Conservation (phyloP, 208 protist genomes). For the Trypanosoma vivax region DNA sequence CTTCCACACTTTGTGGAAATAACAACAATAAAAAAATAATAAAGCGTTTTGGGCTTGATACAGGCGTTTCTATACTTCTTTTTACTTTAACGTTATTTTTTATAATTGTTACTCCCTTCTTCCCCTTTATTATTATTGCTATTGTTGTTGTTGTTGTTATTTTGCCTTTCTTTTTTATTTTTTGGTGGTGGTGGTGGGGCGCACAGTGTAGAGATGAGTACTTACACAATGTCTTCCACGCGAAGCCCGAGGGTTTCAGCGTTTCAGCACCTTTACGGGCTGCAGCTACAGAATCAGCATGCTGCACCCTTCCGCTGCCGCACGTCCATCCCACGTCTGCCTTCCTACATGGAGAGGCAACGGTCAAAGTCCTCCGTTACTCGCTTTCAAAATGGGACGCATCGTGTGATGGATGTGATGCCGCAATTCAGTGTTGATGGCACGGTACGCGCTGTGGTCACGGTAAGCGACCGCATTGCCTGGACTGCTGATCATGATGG, state of each 20-base stretch:
- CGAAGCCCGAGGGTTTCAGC: background rate
- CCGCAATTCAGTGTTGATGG: constrained; percentile 48
- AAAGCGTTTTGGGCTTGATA: no score
- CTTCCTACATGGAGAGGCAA: background rate
- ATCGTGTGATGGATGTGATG: constrained; percentile 54
- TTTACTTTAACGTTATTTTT: no score
- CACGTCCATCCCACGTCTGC: background rate
- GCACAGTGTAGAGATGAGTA: background rate
- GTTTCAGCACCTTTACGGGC: background rate
- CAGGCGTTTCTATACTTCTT: no score
- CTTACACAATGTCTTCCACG: background rate
- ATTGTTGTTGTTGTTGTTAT: constrained; percentile 20
- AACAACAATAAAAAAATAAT: no score
- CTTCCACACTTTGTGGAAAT: no score
- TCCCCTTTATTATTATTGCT: constrained; percentile 8
- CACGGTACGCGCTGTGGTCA: constrained; percentile 33
- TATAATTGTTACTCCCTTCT: no score
- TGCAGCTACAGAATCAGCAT: background rate
- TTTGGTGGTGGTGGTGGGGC: background rate
- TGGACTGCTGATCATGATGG: constrained; percentile 77
- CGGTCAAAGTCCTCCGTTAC: background rate
- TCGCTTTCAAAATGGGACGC: background rate
- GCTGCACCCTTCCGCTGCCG: background rate
- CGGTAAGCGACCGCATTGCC: constrained; percentile 56
- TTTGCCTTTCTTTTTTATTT: constrained; percentile 30